A percentile compares a stretch with the other conserved stretches of the same genome.
Conservation (phyloP, 2,329 filamentous ascomycete genomes). For the Cercospora sp. region DNA sequence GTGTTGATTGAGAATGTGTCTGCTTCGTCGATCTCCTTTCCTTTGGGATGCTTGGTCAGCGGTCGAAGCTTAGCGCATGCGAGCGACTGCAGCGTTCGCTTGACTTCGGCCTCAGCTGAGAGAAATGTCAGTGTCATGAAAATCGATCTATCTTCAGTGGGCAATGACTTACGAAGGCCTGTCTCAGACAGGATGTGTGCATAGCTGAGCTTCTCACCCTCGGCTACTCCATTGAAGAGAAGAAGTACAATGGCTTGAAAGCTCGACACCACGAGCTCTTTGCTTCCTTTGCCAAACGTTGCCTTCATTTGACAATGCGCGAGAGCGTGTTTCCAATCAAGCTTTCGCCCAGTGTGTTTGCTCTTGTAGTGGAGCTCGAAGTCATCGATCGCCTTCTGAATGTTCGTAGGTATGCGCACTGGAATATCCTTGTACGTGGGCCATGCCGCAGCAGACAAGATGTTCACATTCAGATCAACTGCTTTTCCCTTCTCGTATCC, state of each 20-base stretch:
- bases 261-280: conserved; percentile 86
- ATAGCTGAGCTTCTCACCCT: conserved; percentile 69
- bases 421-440: conserved; percentile 80
- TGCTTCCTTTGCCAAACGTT: conserved; percentile 73
- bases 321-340: conserved; percentile 92
- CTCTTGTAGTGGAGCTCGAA: conserved; percentile 85
- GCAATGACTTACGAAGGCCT: conserved; percentile 60
- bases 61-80: conserved; percentile 88
- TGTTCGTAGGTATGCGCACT: conserved; percentile 72
- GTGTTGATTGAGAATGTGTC: conserved; percentile 86
- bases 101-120: conserved; percentile 70
- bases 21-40: conserved; percentile 68
- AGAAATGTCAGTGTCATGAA: conserved; percentile 26
- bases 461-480: conserved; percentile 79
- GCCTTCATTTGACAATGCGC: conserved; percentile 86
- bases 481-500: conserved; percentile 50
- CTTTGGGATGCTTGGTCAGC: conserved; percentile 79
- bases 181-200: conserved; percentile 72
- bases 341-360: conserved; percentile 83
- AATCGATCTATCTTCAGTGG: neutral
- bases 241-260: conserved; percentile 90
- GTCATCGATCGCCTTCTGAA: conserved; percentile 72
- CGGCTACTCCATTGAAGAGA: conserved; percentile 75
- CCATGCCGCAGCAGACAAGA: conserved; percentile 91
- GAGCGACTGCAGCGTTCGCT: conserved; percentile 89